A percentile compares a stretch with the other conserved stretches of the same genome.
Conservation (phyloP, 208 protist species). For the Trypanosoma scelopori region DNA sequence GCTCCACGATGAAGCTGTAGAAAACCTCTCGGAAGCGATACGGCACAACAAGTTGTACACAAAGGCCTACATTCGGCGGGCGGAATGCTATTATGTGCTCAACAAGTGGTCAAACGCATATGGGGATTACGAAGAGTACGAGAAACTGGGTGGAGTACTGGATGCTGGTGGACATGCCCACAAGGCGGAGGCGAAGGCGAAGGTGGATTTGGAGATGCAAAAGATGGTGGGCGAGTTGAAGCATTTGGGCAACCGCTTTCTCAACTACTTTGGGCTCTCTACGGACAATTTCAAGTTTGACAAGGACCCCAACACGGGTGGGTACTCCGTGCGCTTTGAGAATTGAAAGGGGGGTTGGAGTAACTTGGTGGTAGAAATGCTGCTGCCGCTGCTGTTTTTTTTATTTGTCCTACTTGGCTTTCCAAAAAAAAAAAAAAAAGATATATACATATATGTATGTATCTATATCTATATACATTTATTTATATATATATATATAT, state of each 20-base stretch:
- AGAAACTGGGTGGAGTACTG: conserved; percentile 66
- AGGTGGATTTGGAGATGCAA: conserved; percentile 92
- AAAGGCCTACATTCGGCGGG: conserved; percentile 87
- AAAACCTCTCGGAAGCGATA: conserved; percentile 81
- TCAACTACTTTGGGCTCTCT: conserved; percentile 95
- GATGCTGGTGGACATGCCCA: conserved; percentile 41
- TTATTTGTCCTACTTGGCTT: conserved; percentile 1
- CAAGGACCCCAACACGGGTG: conserved; percentile 92
- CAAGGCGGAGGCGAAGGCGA: conserved; percentile 66
- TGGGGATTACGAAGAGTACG: conserved; percentile 88
- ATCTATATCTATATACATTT: too few relatives aligned
- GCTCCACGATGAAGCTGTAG: conserved; percentile 71
- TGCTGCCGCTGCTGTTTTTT: too few relatives aligned
- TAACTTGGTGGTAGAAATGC: too few relatives aligned
- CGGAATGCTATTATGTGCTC: conserved; percentile 86
- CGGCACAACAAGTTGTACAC: conserved; percentile 75
- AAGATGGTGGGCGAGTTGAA: conserved; percentile 96
- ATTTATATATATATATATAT: conserved; percentile 6
- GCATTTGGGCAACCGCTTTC: conserved; percentile 94
- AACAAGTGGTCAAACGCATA: conserved; percentile 85
- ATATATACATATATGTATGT: not conserved
- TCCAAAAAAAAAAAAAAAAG: too few relatives aligned
- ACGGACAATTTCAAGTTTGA: conserved; percentile 98
- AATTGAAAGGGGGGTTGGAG: conserved; percentile 20
- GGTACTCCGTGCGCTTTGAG: conserved; percentile 95